Base-by-base conservation (phyloP, 495 filamentous ascomycete genomes). In the Penicillium robsamsonii region DNA sequence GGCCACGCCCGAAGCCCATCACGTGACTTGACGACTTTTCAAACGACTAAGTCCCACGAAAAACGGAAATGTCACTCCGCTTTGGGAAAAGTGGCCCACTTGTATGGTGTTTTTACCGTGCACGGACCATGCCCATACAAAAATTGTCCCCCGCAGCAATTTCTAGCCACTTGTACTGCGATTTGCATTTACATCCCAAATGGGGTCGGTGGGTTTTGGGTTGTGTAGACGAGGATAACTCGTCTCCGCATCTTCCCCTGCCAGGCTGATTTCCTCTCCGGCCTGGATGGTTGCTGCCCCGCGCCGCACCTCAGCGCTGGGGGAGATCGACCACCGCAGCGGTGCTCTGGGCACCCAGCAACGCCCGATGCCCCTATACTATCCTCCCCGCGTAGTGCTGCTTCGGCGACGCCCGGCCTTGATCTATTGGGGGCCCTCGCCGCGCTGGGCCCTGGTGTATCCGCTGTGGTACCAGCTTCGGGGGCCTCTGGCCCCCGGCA, bases 381-480 rank as follows among this genome's bases (percentile, higher is more conserved):
- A 13, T 17, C 24, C 10, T 13, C 41, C 41, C 41, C 41, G 17
- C 11, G 41, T 4, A 43, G 11, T 11, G 18, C 13, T 43, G 7
- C 4, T 2, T 8, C 10, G 17, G 30, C 40, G 18, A 24, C 15
- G 41, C 18, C 41, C 20, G 17, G 41, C 9, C 20, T 22, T 10
- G 41, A 11, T 5, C 11, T 22, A 13, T 12, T 29, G 43, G 43
- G 43, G 43, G 17, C 17, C 5, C 25, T 15, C 5, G 43, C 6
- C 2, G 43, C 43, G 43, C 25, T 17, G 43, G 5, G 13, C 43
- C 43, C 17, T 17, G n/a, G 17, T 6, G 46, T n/a, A 20, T 35
- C 38, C 44, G 31, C 35, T 42, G 56, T 50, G 54, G 61, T 43
- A 24, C 56, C 41, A 65, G 70, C 49, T 68, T 57, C 47, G 58